Evolutionary conservation across 2,329 filamentous ascomycete species (phyloP), one percentile per base, ranked within the genome.

Genomic region (Penicillium vulpinum): DNA sequence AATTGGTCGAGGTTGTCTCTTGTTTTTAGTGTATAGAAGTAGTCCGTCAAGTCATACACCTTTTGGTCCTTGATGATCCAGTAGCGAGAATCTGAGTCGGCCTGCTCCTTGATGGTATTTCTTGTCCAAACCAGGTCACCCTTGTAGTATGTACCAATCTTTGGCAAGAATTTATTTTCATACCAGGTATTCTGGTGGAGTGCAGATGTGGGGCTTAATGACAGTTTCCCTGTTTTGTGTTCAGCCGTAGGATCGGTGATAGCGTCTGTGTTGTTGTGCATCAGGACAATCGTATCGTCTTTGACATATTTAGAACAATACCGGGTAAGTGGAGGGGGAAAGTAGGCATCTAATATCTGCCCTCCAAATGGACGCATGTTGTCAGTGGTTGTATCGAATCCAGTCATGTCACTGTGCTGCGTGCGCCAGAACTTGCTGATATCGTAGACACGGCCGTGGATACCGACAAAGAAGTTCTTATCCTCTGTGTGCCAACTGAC

Each of bases 41-140:
- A 99, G 72, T 97, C 85, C 0, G 91, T 96, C 52, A 99, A 76
- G 71, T 99, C 95, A 71, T 94, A 97, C 21, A 99, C 81, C 50
- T 83, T 83, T 52, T 87, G 81, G 29, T 91, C 81, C 59, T 96
- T 85, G 53, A 89, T 88, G 61, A 90, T 88, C 92, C 94, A 97
- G 69, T 84, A 83, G 65, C 89, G 88, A 52, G 85, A 81, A 16
- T 87, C 76, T 33, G 89, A 77, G 28, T 84, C 71, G 21, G 92
- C 94, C 61, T 95, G 81, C 0, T 75, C 77, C 56, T 83, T 76
- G 58, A 99, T 79, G 2, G 78, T 79, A 1, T 75, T 73, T 44
- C 76, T 80, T 40, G 86, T 83, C 79, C 84, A 90, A 2, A 97
- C 94, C 0, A 97, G 78, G 36, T 93, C 83, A 43, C 94, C 94